Base-by-base conservation (phyloP, 179 eudicot genomes). In the Dionaea muscipula region DNA sequence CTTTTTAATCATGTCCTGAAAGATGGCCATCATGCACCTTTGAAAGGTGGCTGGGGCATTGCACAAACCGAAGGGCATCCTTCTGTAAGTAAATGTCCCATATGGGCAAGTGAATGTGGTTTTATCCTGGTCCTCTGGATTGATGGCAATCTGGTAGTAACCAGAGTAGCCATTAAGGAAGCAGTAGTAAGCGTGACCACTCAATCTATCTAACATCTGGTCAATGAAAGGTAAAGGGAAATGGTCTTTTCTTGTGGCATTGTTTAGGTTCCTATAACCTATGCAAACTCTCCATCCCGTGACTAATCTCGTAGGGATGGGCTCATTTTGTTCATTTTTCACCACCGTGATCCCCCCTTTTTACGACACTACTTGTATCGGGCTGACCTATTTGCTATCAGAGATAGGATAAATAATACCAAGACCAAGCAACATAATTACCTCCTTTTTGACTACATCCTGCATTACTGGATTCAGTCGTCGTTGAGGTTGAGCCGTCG, bases 351-450 rank as follows among this genome's bases (percentile, higher is more conserved):
- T 26, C 2, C 55, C 55, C 1, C n/a, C 12, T 24, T 48, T 48
- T 8, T 23, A 20, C 5, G 52, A 26, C n/a, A 21, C 27, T 1
- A 48, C 52, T 2, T 48, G 28, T 9, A 26, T n/a, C 11, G 15
- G 52, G 15, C 52, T 23, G 2, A 48, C 38, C 55, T 37, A 51
- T 14, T 3, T 4, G 18, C 38, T 51, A n/a, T 51, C 36, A 1
- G 38, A 51, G 9, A 51, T 51, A 4, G 55, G 38, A 18, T 51
- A 51, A 0, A 51, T 27, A 18, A 28, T 51, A 4, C 38, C 40
- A 14, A 22, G 4, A 18, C 26, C 38, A 10, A 47, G 20, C 25
- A 15, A 18, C 22, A 26, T 51, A 23, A 47, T 1, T 7, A 47
- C 28, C 15, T 47, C 14, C 5, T 21, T 24, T 17, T 12, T 22